Evolutionary conservation across 2,329 filamentous ascomycete genomes (phyloP), one percentile per base, ranked within the genome.

Genomic region (Penicillium corylophilum): DNA sequence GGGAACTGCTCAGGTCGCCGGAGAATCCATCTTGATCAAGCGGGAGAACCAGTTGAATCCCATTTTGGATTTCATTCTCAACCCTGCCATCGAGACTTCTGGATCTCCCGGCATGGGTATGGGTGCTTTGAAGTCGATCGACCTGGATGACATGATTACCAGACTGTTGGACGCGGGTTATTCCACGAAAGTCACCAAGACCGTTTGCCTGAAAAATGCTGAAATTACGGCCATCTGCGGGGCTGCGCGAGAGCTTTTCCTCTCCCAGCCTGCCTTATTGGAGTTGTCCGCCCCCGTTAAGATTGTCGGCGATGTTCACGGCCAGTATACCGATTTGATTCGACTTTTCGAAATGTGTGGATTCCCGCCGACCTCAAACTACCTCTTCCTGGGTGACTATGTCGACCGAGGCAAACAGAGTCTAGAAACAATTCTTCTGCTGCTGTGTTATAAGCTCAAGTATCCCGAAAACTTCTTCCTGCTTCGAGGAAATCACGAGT

Each of bases 271-370:
- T 4, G 91, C 94, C 1, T 79, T 99, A 22, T 76, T 99, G 50
- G 94, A 99, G 74, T 82, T 99, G 41, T 88, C 93, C 57, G 90
- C 94, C 4, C 93, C 94, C 0, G 94, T 99, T 67, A 99, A 99
- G 77, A 95, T 99, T 65, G 94, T 97, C 24, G 93, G 93, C 45
- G 93, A 97, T 69, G 90, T 97, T 13, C 93, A 97, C 70, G 93
- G 93, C 45, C 93, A 97, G 73, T 97, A 96, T 71, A 95, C 91
- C 10, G 93, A 97, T 72, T 77, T 97, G 46, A 95, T 97, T 65
- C 86, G 93, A 57, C 90, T 97, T 82, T 97, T 97, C 67, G 93
- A 97, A 72, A 96, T 96, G 92, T 96, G 93, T 69, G 93, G 93
- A 5, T 97, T 96, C 67, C 93, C 93, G 7, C 93, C 93, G 2